A percentile compares a stretch with the other conserved stretches of the same genome.
Evolutionary conservation across 1,284 basidiomycete genomes (phyloP).

Genomic region (Ceratobasidium sp.): DNA sequence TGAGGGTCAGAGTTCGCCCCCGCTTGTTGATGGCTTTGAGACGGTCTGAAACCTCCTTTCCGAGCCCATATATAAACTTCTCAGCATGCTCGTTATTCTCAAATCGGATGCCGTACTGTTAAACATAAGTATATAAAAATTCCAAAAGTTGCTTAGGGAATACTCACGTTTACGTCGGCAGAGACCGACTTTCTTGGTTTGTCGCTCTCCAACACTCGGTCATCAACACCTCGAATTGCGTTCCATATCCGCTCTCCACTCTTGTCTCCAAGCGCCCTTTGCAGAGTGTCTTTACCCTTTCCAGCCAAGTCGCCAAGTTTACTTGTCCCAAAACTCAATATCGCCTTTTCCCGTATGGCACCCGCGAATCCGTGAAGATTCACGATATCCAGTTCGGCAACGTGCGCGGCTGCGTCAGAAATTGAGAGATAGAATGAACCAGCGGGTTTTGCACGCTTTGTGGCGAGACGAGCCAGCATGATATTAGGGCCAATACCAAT

Average conservation of each 20-base stretch:
- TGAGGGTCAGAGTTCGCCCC: constrained; percentile 83
- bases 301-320: constrained; percentile 75
- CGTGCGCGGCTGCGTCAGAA: constrained; percentile 67
- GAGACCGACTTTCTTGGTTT: constrained; percentile 89
- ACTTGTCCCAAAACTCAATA: constrained; percentile 79
- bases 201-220: constrained; percentile 81
- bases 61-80: constrained; percentile 79
- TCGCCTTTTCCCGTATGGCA: constrained; percentile 76
- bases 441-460: constrained; percentile 90
- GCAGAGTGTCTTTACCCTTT: constrained; percentile 73
- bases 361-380: constrained; percentile 91
- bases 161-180: constrained; percentile 89
- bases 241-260: constrained; percentile 89
- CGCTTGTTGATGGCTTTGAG: constrained; percentile 74
- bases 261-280: constrained; percentile 81
- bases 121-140: background rate
- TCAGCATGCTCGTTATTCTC: constrained; percentile 84
- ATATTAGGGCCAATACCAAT: constrained; percentile 95
- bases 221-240: constrained; percentile 86
- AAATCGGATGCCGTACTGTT: constrained; percentile 95
- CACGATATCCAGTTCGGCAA: constrained; percentile 84
- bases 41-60: constrained; percentile 78
- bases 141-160: background rate
- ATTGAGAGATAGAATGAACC: constrained; percentile 80
- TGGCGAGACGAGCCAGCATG: constrained; percentile 91